Evolutionary conservation across 2,329 filamentous ascomycete species (phyloP).

Genomic region (Macrophomina tecta): DNA sequence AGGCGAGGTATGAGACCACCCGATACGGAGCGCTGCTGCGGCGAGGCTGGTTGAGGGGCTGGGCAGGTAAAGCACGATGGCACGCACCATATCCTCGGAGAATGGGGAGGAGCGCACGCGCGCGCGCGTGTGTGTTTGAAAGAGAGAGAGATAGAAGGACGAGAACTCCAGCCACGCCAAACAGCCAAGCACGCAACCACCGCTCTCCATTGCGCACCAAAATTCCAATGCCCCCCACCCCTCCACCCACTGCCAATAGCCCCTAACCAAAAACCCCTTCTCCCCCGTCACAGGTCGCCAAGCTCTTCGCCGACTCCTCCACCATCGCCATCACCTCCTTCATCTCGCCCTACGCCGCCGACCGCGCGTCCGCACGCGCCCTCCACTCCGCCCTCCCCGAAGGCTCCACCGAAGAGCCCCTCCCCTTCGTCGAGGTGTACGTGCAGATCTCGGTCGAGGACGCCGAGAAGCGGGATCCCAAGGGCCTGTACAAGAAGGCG

Average conservation of each 20-base stretch:
- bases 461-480: conserved; percentile 93
- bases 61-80: neutral
- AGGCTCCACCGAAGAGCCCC: conserved; percentile 60
- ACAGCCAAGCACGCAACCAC: neutral
- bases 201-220: neutral
- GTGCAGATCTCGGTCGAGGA: conserved; percentile 91
- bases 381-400: conserved; percentile 69
- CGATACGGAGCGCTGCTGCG: neutral
- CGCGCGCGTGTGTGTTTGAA: too few species aligned
- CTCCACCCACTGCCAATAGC: too few species aligned
- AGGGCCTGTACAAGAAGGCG: conserved; percentile 98
- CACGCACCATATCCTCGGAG: neutral
- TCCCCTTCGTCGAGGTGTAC: conserved; percentile 92
- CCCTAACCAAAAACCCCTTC: neutral
- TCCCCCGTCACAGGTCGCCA: conserved; percentile 70
- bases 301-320: conserved; percentile 91
- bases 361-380: conserved; percentile 80
- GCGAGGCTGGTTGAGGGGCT: neutral
- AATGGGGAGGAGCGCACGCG: too few species aligned
- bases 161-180: neutral
- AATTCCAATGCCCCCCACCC: neutral
- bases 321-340: conserved; percentile 92
- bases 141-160: neutral
- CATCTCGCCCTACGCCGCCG: conserved; percentile 91
- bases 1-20: conserved; percentile 65